Conservation (phyloP, 1,139 yeast species). For the Eremothecium gossypii region DNA sequence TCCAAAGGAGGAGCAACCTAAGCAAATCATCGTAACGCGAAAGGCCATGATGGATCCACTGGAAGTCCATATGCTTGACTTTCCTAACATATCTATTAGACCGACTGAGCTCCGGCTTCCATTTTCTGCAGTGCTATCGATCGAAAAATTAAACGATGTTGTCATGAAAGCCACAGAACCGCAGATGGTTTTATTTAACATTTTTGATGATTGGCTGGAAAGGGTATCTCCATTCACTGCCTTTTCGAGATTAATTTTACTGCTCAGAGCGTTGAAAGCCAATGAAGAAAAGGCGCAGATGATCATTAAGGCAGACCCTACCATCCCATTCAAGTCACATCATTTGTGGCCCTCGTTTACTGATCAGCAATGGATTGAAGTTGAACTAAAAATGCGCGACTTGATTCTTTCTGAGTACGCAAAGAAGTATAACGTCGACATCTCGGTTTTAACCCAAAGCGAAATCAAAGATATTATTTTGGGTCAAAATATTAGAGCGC, state of each 20-base stretch:
- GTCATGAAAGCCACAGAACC: slow-evolving; percentile 86
- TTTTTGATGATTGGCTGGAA: slow-evolving; percentile 92
- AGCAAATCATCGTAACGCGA: slow-evolving; percentile 80
- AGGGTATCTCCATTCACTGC: slow-evolving; percentile 85
- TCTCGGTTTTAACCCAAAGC: slow-evolving; percentile 80
- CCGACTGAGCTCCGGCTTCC: slow-evolving; percentile 88
- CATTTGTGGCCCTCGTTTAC: slow-evolving; percentile 90
- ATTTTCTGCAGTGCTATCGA: slow-evolving; percentile 75
- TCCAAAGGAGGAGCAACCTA: slow-evolving; percentile 92
- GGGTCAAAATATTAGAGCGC: slow-evolving; percentile 90
- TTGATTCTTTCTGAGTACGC: slow-evolving; percentile 80
- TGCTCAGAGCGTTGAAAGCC: slow-evolving; percentile 71
- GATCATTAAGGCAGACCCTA: slow-evolving; percentile 67
- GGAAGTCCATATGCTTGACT: slow-evolving; percentile 94
- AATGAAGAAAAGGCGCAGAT: slow-evolving; percentile 69
- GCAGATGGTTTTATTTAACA: slow-evolving; percentile 80
- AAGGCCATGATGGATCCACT: slow-evolving; percentile 90
- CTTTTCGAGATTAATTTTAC: slow-evolving; percentile 73
- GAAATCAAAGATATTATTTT: slow-evolving; percentile 89
- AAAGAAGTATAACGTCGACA: slow-evolving; percentile 73
- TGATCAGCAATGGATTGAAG: slow-evolving; percentile 86
- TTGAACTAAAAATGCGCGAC: slow-evolving; percentile 82
- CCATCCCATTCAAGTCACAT: slow-evolving; percentile 59
- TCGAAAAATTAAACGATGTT: slow-evolving; percentile 70
- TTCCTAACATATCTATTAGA: slow-evolving; percentile 83